Base-by-base conservation (phyloP, 192 early-diverging fungal species). In the Backusella liffmaniae region DNA sequence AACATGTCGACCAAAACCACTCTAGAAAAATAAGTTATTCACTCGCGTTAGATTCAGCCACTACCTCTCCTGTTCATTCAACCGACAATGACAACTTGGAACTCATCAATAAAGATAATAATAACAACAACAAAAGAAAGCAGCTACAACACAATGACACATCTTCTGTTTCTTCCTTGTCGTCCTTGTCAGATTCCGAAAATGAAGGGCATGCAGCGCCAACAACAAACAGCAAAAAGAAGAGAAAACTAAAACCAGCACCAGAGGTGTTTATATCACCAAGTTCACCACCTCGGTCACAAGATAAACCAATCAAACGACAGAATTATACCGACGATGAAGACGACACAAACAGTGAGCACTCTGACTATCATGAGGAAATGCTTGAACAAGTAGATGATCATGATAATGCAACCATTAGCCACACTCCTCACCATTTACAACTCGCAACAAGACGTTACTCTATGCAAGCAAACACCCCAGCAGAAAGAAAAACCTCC, bases 11-110 rank as follows among this genome's bases (percentile, higher is more conserved):
- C 78, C 86, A 90, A 65, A 81, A 86, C 13, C 89, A 94, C 72
- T 86, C 90, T 7, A 86, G 92, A 67, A 92, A 92, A 74, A 90
- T 92, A 36, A 89, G 91, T 77, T 94, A 94, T 75, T 94, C 90
- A 59, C 84, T 94, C 29, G 91, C 89, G 5, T 70, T 69, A 18
- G 76, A 72, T 29, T 29, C 53, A 1, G 0, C 32, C 32, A 32
- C 30, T 26, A n/a, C 75, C 1, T 65, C 76, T 44, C 5, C 68
- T 21, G 9, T 37, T 1, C 18, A 15, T 7, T 49, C 46, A 49
- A n/a, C 46, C 1, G 46, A n/a, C 15, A 16, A 49, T 44, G 42
- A 44, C 42, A 44, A 0, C 42, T 5, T 44, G 15, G 42, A 44
- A 44, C 42, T 15, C 15, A 5, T 0, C 15, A 44, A 44, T 44